Conservation (phyloP, 75 land plant genomes). For the Adiantum capillusveneris region DNA sequence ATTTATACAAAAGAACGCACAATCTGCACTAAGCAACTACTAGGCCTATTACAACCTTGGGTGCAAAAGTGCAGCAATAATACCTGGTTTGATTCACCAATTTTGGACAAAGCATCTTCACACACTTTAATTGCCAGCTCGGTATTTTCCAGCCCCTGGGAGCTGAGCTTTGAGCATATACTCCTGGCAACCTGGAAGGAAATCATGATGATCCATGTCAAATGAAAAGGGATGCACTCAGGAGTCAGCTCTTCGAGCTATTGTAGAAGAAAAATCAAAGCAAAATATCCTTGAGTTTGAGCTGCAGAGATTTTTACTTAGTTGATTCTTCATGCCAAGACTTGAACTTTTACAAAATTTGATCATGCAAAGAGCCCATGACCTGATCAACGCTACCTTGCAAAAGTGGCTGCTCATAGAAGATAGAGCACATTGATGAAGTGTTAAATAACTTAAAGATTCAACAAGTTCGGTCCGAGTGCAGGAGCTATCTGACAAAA, state of each 20-base stretch:
- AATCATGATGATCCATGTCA: no score
- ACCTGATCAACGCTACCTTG: no score
- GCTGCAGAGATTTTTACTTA: no score
- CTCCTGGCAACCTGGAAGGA: constrained; percentile 15
- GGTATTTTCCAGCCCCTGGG: constrained; percentile 3
- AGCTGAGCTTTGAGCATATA: constrained; percentile 16
- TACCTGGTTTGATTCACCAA: constrained; percentile 6
- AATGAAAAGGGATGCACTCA: no score
- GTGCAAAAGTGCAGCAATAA: not conserved
- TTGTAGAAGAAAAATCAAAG: no score
- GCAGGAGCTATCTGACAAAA: constrained; percentile 10
- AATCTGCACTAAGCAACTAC: not conserved
- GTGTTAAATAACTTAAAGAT: constrained; percentile 13
- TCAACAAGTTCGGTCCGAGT: constrained; percentile 9
- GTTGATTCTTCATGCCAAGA: not conserved
- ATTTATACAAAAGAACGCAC: no score
- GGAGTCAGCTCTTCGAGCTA: no score
- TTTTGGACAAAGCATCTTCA: constrained; percentile 9
- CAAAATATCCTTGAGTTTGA: no score
- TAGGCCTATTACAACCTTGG: no score
- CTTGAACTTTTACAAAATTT: no score
- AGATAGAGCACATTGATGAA: constrained; percentile 15
- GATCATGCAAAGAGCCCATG: not conserved
- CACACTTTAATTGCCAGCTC: constrained; percentile 16
- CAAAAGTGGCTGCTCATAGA: constrained; percentile 14